A percentile compares a stretch with the other conserved stretches of the same genome.
Evolutionary conservation across 2,329 filamentous ascomycete genomes (phyloP).

Genomic region (Emergomyces africanus): DNA sequence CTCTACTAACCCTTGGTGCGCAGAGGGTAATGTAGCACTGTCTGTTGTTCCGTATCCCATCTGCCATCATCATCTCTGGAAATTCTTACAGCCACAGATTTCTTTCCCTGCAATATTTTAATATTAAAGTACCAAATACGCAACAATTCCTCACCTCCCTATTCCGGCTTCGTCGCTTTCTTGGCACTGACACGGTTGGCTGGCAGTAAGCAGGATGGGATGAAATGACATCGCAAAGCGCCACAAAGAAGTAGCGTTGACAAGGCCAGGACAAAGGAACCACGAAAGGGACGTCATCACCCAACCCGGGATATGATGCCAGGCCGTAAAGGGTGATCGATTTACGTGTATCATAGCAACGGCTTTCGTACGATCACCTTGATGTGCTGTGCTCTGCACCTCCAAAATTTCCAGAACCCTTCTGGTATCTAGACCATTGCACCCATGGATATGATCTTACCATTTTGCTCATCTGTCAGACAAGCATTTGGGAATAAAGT

Average conservation of each 20-base stretch:
- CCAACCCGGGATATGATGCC: not conserved
- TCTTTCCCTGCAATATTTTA: not conserved
- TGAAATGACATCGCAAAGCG: not conserved
- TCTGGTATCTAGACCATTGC: not conserved
- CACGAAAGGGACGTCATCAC: not conserved
- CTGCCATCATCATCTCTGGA: not conserved
- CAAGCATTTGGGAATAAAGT: not conserved
- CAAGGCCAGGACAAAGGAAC: not conserved
- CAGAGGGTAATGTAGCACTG: not conserved
- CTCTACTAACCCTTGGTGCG: not conserved
- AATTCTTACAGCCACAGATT: not conserved
- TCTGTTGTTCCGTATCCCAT: not conserved
- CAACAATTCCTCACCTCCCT: not conserved
- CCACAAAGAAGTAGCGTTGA: not conserved
- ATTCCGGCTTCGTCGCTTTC: not conserved
- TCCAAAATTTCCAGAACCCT: not conserved
- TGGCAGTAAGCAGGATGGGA: not conserved
- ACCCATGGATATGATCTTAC: not conserved
- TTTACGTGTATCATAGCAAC: not conserved
- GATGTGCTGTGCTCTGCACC: not conserved
- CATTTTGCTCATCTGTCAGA: not conserved
- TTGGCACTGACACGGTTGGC: not conserved
- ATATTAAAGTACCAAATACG: not conserved
- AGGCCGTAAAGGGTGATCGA: not conserved
- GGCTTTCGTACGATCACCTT: not conserved